phyloP scores from a whole-genome alignment of 208 protist genomes.

The Wallacemonas collosoma region DNA sequence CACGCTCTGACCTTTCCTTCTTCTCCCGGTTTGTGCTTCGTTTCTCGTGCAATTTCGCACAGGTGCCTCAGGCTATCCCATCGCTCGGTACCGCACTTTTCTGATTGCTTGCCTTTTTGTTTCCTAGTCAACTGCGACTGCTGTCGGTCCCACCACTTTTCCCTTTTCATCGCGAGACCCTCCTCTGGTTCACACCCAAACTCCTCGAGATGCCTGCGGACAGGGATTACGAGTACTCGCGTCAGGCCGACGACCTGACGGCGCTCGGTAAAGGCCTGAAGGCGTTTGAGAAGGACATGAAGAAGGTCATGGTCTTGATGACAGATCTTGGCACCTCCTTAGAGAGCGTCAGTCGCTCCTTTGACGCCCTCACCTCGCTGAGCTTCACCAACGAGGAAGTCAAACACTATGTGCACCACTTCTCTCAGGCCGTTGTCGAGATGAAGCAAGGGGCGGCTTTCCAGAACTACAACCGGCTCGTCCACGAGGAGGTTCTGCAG shows the following conservation, averaged over 20 bases:
- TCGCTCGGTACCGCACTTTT: too few species aligned
- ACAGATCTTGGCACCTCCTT: constrained; percentile 56
- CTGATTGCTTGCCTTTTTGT: too few species aligned
- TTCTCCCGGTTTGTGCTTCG: too few species aligned
- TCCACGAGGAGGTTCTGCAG: constrained; percentile 50
- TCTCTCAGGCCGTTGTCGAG: constrained; percentile 33
- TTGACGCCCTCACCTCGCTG: constrained; percentile 45
- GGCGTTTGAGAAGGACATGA: constrained; percentile 47
- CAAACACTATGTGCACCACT: constrained; percentile 39
- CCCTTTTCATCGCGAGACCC: too few species aligned
- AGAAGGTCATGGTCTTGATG: constrained; percentile 58
- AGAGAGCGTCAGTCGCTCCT: constrained; percentile 49
- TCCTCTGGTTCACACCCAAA: too few species aligned
- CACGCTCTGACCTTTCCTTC: too few species aligned
- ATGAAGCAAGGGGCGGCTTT: constrained; percentile 57
- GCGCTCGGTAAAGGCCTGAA: constrained; percentile 29
- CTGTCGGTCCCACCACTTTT: too few species aligned
- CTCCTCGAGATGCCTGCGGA: constrained; percentile 35
- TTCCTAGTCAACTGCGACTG: too few species aligned
- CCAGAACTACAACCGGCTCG: constrained; percentile 52
- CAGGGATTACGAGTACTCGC: constrained; percentile 33
- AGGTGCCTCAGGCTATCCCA: too few species aligned
- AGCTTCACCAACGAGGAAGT: constrained; percentile 37
- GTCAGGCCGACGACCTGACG: constrained; percentile 41
- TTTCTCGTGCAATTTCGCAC: too few species aligned